These are phyloP conservation scores for Cryptococcus hybrid DNA, from an alignment of 1,284 basidiomycete species.

Conservation along the genomic window DNA sequence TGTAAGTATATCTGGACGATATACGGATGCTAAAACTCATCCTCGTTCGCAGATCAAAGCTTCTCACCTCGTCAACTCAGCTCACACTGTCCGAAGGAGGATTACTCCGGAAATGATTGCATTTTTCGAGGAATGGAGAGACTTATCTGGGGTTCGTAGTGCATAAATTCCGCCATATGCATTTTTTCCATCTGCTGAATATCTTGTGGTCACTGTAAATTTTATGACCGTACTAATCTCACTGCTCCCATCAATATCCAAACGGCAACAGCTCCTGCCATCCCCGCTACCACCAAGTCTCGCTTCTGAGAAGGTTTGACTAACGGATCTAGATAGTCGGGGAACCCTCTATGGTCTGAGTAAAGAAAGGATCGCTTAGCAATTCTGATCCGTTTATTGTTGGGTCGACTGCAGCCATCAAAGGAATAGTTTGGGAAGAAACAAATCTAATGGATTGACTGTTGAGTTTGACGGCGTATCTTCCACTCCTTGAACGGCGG, in stretches of 20 bases:
- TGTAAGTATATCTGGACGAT: constrained; percentile 55
- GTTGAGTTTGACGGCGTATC: not conserved
- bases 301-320: constrained; percentile 25
- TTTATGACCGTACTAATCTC: constrained; percentile 4
- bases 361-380: constrained; percentile 2
- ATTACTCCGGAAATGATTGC: constrained; percentile 80
- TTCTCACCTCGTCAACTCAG: constrained; percentile 72
- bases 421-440: not conserved
- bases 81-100: constrained; percentile 68
- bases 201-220: not conserved
- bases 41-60: constrained; percentile 63
- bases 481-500: not conserved
- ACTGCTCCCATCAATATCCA: constrained; percentile 5
- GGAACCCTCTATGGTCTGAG: constrained; percentile 8
- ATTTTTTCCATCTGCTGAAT: not conserved
- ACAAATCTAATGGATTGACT: not conserved
- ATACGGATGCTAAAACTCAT: not conserved
- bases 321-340: constrained; percentile 18
- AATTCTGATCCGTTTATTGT: not conserved
- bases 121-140: constrained; percentile 64
- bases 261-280: constrained; percentile 15
- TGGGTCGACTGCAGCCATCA: not conserved
- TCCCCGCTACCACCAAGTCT: constrained; percentile 21
- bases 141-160: constrained; percentile 49
- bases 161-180: constrained; percentile 16